Evolutionary conservation across 345 rosid species (phyloP).

Genomic region (Psidium guajava): DNA sequence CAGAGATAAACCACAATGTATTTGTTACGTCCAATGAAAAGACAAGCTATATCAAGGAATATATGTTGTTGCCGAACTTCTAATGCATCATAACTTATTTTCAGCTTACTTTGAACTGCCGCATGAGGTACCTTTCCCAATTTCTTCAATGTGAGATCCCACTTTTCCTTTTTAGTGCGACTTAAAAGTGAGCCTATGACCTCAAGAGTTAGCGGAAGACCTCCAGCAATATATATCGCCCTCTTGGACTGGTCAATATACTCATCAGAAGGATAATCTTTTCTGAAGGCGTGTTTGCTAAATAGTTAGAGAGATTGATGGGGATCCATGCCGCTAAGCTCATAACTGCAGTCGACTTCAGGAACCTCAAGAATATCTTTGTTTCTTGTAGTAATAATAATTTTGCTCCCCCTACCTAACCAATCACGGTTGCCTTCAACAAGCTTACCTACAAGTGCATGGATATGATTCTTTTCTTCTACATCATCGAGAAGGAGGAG

Average conservation of each 20-base stretch:
- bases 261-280: fast-evolving
- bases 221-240: fast-evolving
- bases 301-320: background rate
- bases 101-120: fast-evolving
- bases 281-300: background rate
- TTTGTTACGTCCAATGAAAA: fast-evolving
- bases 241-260: fast-evolving
- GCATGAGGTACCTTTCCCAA: background rate
- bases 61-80: fast-evolving
- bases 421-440: too few relatives aligned
- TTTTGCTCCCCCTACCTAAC: background rate
- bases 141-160: fast-evolving
- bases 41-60: background rate
- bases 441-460: too few relatives aligned
- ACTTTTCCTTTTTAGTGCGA: fast-evolving
- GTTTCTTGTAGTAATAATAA: background rate
- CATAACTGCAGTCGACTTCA: fast-evolving
- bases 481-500: too few relatives aligned
- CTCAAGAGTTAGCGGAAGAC: background rate
- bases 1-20: fast-evolving
- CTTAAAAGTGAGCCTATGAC: background rate
- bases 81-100: background rate
- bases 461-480: too few relatives aligned
- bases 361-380: fast-evolving
- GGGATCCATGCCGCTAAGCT: fast-evolving